phyloP scores from a whole-genome alignment of 2,329 filamentous ascomycete species.

The Lasiodiplodia hormozganensis region DNA sequence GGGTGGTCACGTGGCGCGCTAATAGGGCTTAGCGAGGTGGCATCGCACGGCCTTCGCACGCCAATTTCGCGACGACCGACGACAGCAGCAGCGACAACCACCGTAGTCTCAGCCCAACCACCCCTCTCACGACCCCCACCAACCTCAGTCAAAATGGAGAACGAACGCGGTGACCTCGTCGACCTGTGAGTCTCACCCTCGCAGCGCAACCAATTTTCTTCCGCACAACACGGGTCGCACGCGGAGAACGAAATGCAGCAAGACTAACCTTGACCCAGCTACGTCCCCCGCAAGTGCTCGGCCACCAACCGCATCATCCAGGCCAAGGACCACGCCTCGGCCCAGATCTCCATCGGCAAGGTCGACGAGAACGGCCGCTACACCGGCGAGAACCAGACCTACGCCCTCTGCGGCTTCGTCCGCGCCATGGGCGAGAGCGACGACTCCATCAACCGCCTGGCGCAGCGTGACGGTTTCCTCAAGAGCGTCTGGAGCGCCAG shows the following conservation, averaged over 20 bases:
- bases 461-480: constrained; percentile 94
- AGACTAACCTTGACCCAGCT: constrained; percentile 61
- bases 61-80: constrained; percentile 29
- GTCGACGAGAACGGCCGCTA: constrained; percentile 98
- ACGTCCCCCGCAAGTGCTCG: constrained; percentile 98
- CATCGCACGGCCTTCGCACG: constrained; percentile 20
- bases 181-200: constrained; percentile 74
- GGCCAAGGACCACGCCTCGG: constrained; percentile 99
- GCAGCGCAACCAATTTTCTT: neutral
- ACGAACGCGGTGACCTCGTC: constrained; percentile 99
- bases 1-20: constrained; percentile 19
- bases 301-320: constrained; percentile 99
- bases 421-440: constrained; percentile 98
- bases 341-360: constrained; percentile 96
- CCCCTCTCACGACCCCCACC: constrained; percentile 12
- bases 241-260: neutral
- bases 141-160: constrained; percentile 80
- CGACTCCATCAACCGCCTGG: constrained; percentile 92
- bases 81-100: constrained; percentile 28
- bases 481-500: constrained; percentile 93
- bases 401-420: constrained; percentile 97
- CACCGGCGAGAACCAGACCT: constrained; percentile 96
- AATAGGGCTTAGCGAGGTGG: constrained; percentile 25
- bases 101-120: constrained; percentile 25
- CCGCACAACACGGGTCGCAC: neutral